phyloP scores from a whole-genome alignment of 1,139 yeast species.

The Saccharomycopsis hybrid region DNA sequence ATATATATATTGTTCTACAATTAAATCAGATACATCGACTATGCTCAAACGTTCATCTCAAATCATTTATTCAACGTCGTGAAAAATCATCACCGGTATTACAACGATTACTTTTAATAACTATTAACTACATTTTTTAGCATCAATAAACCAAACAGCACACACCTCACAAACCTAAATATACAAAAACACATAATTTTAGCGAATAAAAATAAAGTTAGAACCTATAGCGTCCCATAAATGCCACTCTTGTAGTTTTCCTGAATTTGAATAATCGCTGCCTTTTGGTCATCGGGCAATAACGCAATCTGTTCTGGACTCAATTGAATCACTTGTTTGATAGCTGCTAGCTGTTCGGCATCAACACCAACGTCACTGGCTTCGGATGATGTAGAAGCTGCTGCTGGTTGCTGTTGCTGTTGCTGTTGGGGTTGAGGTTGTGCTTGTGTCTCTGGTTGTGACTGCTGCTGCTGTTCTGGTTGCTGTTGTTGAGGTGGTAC shows the following conservation, averaged over 20 bases:
- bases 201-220: no score
- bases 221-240: conserved; percentile 31
- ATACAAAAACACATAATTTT: no score
- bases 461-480: not conserved
- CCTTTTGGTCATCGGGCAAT: conserved; percentile 54
- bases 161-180: no score
- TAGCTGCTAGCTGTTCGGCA: conserved; percentile 44
- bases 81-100: no score
- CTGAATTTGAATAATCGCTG: conserved; percentile 34
- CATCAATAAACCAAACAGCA: no score
- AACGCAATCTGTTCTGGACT: conserved; percentile 56
- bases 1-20: no score
- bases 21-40: no score
- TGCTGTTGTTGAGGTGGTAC: conserved; percentile 7
- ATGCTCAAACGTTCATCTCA: no score
- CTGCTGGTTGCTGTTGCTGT: not conserved
- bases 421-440: conserved; percentile 1
- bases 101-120: no score
- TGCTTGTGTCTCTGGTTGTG: not conserved
- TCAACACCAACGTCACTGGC: conserved; percentile 30
- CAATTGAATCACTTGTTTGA: conserved; percentile 51
- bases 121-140: no score
- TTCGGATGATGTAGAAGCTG: conserved; percentile 15
- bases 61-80: no score
- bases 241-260: conserved; percentile 41